phyloP scores from a whole-genome alignment of 345 rosid species.

The Citrus hindsii region DNA sequence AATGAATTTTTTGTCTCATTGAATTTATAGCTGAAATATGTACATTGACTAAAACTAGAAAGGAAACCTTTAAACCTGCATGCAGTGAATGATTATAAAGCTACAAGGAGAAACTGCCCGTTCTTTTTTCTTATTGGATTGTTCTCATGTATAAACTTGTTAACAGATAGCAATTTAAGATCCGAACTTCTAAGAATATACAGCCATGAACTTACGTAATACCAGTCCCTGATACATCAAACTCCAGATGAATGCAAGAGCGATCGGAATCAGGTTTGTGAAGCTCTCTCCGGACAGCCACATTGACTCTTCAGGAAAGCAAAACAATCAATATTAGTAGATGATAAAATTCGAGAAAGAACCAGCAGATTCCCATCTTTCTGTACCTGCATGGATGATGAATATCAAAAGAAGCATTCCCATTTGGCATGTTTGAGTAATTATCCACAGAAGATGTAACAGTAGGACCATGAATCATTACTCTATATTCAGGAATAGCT shows the following conservation, averaged over 20 bases:
- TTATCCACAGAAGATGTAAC: constrained; percentile 27
- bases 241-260: constrained; percentile 94
- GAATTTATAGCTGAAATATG: not conserved
- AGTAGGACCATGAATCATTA: constrained; percentile 60
- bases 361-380: not conserved
- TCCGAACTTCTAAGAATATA: constrained; percentile 1
- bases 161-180: not conserved
- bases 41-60: not conserved
- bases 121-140: not conserved
- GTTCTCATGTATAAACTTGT: not conserved
- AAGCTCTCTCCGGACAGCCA: constrained; percentile 76
- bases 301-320: constrained; percentile 57
- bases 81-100: not conserved
- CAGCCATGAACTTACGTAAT: constrained; percentile 52
- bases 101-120: not conserved
- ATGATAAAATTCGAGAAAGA: constrained; percentile 3
- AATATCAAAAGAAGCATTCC: constrained; percentile 57
- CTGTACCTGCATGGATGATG: constrained; percentile 90
- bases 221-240: constrained; percentile 70
- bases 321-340: constrained; percentile 17
- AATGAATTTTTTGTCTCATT: not conserved
- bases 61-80: not conserved
- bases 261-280: constrained; percentile 87
- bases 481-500: constrained; percentile 78
- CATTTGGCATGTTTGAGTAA: constrained; percentile 47